A percentile compares a stretch with the other conserved stretches of the same genome.
These are phyloP conservation scores for Pouteria campechiana DNA, from an alignment of 179 eudicot species.

Conservation along the genomic window DNA sequence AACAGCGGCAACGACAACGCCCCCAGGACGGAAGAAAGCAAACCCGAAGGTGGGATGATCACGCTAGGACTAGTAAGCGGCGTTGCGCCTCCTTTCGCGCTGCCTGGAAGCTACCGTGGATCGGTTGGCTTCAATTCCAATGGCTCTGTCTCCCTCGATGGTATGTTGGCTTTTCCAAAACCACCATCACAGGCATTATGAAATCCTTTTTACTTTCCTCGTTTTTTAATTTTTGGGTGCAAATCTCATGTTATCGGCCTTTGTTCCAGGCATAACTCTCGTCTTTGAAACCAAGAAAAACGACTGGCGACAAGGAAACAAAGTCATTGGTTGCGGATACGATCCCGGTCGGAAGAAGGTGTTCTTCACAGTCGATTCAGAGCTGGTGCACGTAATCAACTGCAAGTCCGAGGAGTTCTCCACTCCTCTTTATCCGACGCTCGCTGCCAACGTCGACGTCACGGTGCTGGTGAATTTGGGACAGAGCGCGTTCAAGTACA, in stretches of 20 bases:
- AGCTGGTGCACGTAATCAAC: constrained; percentile 44
- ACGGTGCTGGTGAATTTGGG: constrained; percentile 57
- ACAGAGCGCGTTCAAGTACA: constrained; percentile 48
- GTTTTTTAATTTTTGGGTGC: not conserved
- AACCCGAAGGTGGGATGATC: constrained; percentile 9
- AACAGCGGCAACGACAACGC: constrained; percentile 7
- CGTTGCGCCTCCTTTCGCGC: constrained; percentile 21
- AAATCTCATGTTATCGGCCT: no score
- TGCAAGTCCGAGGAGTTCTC: constrained; percentile 68
- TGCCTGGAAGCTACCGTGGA: constrained; percentile 60
- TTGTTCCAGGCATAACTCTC: constrained; percentile 48
- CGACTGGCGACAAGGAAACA: constrained; percentile 44
- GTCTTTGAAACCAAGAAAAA: constrained; percentile 37
- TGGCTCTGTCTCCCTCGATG: constrained; percentile 74
- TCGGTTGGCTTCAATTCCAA: constrained; percentile 76
- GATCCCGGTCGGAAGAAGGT: constrained; percentile 53
- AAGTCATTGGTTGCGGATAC: constrained; percentile 78
- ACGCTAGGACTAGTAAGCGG: constrained; percentile 43
- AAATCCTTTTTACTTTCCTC: not conserved
- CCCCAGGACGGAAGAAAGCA: constrained; percentile 26
- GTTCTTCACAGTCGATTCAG: constrained; percentile 68
- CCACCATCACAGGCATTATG: no score
- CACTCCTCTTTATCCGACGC: constrained; percentile 62
- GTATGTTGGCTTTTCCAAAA: constrained; percentile 22
- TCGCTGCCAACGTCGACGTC: constrained; percentile 48